Evolutionary conservation across 208 protist species (phyloP).

Genomic region (Trypanosoma caninum): DNA sequence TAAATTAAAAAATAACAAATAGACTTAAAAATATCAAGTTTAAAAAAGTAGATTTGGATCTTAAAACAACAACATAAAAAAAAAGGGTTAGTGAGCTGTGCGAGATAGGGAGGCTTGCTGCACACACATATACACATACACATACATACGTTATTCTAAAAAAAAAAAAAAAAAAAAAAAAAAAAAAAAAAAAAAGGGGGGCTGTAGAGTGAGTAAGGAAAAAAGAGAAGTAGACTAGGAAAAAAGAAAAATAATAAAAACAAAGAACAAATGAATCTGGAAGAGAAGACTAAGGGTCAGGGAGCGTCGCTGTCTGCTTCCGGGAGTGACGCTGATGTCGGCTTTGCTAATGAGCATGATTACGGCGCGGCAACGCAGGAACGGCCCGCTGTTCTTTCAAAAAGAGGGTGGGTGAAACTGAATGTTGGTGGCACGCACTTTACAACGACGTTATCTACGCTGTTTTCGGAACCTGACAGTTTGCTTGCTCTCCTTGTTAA

Average conservation of each 20-base stretch:
- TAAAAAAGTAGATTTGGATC: too few species aligned
- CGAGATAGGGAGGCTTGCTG: too few species aligned
- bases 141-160: not conserved
- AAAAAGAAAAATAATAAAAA: not conserved
- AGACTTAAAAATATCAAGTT: too few species aligned
- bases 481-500: conserved; percentile 39
- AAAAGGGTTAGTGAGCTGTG: too few species aligned
- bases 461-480: conserved; percentile 57
- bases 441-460: conserved; percentile 71
- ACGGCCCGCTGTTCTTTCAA: not conserved
- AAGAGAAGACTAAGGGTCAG: not conserved
- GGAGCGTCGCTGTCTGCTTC: not conserved
- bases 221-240: not conserved
- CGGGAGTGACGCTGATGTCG: not conserved
- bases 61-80: too few species aligned
- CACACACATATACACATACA: conserved; percentile 3
- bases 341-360: not conserved
- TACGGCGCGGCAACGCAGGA: not conserved
- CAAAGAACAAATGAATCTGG: not conserved
- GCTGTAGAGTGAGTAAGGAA: not conserved
- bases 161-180: not conserved
- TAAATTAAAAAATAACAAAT: too few species aligned
- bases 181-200: conserved; percentile 1
- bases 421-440: conserved; percentile 77
- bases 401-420: conserved; percentile 63